Conservation (phyloP, 441 rosid genomes). For the Bruguiera hainesii region DNA sequence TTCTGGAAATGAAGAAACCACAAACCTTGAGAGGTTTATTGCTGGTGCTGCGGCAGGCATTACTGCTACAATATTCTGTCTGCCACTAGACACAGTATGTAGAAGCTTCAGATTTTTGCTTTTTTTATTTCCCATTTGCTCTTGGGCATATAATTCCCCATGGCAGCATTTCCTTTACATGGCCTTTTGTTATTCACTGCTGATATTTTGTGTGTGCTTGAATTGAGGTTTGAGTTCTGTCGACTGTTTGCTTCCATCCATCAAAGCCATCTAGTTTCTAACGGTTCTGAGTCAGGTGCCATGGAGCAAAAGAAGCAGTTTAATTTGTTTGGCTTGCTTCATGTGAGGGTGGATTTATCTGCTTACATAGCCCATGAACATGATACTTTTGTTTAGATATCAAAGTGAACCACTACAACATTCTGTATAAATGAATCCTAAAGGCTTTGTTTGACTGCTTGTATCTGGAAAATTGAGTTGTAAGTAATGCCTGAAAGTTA, state of each 20-base stretch:
- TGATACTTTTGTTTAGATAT: not conserved
- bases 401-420: not conserved
- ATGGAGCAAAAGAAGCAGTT: not conserved
- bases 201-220: not conserved
- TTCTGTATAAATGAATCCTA: not conserved
- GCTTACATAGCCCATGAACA: not conserved
- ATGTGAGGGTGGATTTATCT: no score
- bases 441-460: not conserved
- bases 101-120: constrained; percentile 9
- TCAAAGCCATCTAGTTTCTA: constrained; percentile 1
- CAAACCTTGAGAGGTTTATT: constrained; percentile 72
- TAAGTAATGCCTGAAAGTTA: not conserved
- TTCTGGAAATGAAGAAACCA: constrained; percentile 65
- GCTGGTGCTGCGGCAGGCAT: constrained; percentile 92
- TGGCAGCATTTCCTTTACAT: not conserved
- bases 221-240: not conserved
- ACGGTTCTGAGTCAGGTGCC: not conserved
- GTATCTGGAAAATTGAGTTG: not conserved
- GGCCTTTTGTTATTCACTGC: not conserved
- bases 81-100: constrained; percentile 81
- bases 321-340: constrained; percentile 3
- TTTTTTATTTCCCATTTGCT: not conserved
- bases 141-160: not conserved
- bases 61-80: constrained; percentile 71
- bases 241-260: not conserved